These are phyloP conservation scores for Eudorina sp. DNA, from an alignment of 139 green algal genomes.

Conservation along the genomic window DNA sequence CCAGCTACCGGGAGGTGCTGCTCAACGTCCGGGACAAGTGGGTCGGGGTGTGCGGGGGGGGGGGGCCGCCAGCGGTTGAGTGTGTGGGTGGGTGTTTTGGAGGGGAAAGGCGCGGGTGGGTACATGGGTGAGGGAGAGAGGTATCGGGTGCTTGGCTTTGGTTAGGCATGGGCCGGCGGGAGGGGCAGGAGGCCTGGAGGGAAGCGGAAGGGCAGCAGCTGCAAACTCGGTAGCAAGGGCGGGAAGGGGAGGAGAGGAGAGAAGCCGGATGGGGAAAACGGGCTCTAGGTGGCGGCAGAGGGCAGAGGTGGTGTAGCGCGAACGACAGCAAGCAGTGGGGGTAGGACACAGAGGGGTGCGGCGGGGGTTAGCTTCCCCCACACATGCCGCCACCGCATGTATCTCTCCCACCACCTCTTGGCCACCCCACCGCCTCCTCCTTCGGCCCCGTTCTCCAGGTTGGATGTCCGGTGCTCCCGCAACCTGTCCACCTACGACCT, in stretches of 20 bases:
- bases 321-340: no score
- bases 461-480: constrained; percentile 72
- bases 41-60: neutral
- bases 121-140: no score
- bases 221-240: no score
- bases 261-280: neutral
- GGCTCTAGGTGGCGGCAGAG: neutral
- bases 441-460: constrained; percentile 32
- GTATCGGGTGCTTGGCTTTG: no score
- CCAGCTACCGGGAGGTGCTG: constrained; percentile 81
- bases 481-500: constrained; percentile 82
- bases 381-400: no score
- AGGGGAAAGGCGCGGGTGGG: no score
- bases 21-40: constrained; percentile 79
- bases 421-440: neutral
- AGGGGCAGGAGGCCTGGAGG: no score
- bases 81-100: neutral
- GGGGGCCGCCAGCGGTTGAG: neutral
- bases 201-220: no score
- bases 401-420: neutral
- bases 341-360: no score
- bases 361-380: no score
- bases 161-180: no score
- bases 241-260: no score
- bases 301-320: neutral